Conservation (phyloP, 148 eudicot genomes). For the Amaranthus hypochondriacus region DNA sequence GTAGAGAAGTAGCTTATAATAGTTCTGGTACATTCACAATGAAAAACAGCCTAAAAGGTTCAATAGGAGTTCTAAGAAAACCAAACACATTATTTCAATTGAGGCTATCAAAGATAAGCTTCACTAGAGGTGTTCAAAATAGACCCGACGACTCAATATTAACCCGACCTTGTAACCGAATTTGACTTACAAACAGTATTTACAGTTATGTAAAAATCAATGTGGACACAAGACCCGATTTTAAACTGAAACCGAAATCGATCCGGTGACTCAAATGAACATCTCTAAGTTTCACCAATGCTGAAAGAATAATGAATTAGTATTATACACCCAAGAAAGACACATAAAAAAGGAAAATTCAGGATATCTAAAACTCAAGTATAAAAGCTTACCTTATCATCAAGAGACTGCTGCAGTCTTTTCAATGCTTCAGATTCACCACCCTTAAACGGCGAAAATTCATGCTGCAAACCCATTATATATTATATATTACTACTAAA, state of each 20-base stretch:
- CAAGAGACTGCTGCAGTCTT: slow-evolving; percentile 52
- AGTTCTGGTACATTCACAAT: background rate
- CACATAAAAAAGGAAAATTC: background rate
- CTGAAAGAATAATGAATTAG: background rate
- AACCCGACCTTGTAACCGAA: too few relatives aligned
- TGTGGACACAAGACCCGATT: too few relatives aligned
- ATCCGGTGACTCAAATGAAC: too few relatives aligned
- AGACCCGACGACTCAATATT: too few relatives aligned
- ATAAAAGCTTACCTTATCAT: slow-evolving; percentile 46
- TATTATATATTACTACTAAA: background rate
- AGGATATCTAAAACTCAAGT: background rate
- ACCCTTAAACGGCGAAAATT: slow-evolving; percentile 72
- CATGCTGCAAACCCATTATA: slow-evolving; percentile 42
- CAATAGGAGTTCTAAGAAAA: background rate
- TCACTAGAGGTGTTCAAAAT: too few relatives aligned
- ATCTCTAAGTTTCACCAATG: background rate
- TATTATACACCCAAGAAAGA: background rate
- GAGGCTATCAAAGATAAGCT: background rate
- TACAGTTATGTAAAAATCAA: too few relatives aligned
- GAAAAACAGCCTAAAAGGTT: background rate
- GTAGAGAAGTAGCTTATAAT: background rate
- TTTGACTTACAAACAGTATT: too few relatives aligned
- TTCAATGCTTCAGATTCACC: slow-evolving; percentile 89
- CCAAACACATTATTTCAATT: background rate
- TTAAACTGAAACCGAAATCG: too few relatives aligned